A percentile compares a stretch with the other conserved stretches of the same genome.
Evolutionary conservation across 2,329 filamentous ascomycete species (phyloP).

Genomic region (Thelonectria blattea): DNA sequence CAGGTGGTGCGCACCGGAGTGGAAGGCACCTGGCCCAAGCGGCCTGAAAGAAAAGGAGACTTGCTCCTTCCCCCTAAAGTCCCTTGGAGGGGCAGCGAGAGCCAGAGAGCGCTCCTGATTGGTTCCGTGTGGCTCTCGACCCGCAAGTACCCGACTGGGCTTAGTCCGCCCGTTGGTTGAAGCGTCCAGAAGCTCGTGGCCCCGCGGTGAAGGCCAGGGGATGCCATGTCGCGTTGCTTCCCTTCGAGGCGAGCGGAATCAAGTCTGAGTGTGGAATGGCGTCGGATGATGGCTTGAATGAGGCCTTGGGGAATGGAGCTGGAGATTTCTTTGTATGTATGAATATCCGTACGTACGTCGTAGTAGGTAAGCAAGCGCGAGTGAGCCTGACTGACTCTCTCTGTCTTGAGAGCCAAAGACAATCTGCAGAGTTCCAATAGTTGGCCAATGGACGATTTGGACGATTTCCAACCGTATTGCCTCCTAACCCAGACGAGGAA

Average conservation of each 20-base stretch:
- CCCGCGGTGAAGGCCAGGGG: constrained; percentile 33
- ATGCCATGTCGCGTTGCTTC: constrained; percentile 6
- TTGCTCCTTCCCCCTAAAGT: constrained; percentile 13
- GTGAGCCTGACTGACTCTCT: neutral
- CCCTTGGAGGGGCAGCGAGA: constrained; percentile 25
- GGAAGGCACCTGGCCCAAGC: constrained; percentile 3
- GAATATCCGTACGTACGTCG: no score
- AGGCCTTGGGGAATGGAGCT: neutral
- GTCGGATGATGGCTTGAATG: neutral
- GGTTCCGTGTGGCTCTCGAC: constrained; percentile 22
- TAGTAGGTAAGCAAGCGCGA: neutral
- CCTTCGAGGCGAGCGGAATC: constrained; percentile 13
- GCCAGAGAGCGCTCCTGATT: constrained; percentile 28
- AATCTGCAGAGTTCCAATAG: constrained; percentile 4
- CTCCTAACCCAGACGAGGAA: constrained; percentile 9
- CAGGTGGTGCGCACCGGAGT: constrained; percentile 14
- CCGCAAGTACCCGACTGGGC: constrained; percentile 29
- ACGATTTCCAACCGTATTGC: neutral
- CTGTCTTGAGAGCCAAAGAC: neutral
- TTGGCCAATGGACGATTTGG: constrained; percentile 1
- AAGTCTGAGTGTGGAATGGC: constrained; percentile 5
- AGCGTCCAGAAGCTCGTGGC: constrained; percentile 30
- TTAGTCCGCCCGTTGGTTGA: constrained; percentile 32
- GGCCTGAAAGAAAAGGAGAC: constrained; percentile 19
- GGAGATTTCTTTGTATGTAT: no score